Evolutionary conservation across 345 rosid species (phyloP).

Genomic region (Alliaria petiolata): DNA sequence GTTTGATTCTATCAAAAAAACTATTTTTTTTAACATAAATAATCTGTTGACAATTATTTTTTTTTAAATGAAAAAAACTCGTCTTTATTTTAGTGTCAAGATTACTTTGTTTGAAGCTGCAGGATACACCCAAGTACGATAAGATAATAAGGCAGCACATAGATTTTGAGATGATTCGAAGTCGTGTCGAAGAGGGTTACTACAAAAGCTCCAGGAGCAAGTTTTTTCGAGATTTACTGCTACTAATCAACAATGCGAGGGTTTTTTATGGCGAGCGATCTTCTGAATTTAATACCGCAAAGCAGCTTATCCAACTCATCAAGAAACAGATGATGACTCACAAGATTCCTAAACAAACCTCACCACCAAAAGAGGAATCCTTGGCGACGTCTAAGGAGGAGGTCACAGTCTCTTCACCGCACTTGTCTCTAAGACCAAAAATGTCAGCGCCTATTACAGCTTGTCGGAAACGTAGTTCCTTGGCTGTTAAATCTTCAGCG

Average conservation of each 20-base stretch:
- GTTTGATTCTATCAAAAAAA: not conserved
- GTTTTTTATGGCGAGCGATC: conserved; percentile 41
- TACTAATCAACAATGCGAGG: conserved; percentile 54
- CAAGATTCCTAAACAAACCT: conserved; percentile 21
- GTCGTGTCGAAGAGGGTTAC: conserved; percentile 43
- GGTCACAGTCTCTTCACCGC: conserved; percentile 11
- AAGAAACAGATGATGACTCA: conserved; percentile 37
- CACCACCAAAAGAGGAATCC: conserved; percentile 19
- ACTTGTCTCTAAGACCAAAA: conserved; percentile 30
- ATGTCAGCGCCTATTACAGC: conserved; percentile 38
- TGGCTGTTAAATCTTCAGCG: conserved; percentile 28
- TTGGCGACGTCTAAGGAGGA: conserved; percentile 16
- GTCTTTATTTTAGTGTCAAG: not conserved
- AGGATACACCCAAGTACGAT: conserved; percentile 48
- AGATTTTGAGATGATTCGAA: conserved; percentile 46
- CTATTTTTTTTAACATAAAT: too few relatives aligned
- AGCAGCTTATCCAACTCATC: conserved; percentile 44
- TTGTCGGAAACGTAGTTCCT: conserved; percentile 52
- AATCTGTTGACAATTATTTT: not conserved
- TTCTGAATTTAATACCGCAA: conserved; percentile 42
- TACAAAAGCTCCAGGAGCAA: conserved; percentile 40
- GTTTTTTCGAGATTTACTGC: conserved; percentile 56
- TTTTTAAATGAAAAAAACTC: not conserved
- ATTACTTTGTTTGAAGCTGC: conserved; percentile 18
- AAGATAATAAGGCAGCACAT: conserved; percentile 50